These are phyloP conservation scores for Diaporthe sp. DNA, from an alignment of 2,329 filamentous ascomycete genomes.

Conservation along the genomic window DNA sequence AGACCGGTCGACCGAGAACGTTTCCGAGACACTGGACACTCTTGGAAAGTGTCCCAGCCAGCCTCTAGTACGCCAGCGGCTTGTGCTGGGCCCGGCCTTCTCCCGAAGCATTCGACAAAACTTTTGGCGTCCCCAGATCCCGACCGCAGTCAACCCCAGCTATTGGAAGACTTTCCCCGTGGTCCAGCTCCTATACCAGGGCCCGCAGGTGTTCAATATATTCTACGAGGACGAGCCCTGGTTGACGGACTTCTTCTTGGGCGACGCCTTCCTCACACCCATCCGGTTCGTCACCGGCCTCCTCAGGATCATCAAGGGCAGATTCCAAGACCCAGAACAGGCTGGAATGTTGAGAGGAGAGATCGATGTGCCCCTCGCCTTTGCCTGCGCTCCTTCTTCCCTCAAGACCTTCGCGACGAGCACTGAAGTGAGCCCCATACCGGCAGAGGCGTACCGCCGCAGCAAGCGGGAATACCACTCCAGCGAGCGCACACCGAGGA, in stretches of 20 bases:
- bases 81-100: not conserved
- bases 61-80: not conserved
- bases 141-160: accelerated
- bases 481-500: too few species aligned
- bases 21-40: not conserved
- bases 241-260: not conserved
- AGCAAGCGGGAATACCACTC: accelerated
- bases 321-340: not conserved
- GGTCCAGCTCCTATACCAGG: not conserved
- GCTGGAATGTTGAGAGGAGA: accelerated
- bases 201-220: too few species aligned
- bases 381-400: not conserved
- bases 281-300: slow-evolving; percentile 3
- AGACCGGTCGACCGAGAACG: not conserved
- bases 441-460: not conserved
- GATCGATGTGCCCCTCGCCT: not conserved
- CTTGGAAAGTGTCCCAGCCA: not conserved
- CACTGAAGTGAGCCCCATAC: not conserved
- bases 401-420: not conserved
- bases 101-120: not conserved
- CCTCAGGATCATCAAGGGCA: not conserved
- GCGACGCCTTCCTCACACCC: not conserved
- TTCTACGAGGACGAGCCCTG: accelerated
- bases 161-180: not conserved
- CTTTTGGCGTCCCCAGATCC: accelerated